A percentile compares a stretch with the other conserved stretches of the same genome.
These are phyloP conservation scores for Wallacemonas sp. DNA, from an alignment of 208 protist species.

Conservation along the genomic window DNA sequence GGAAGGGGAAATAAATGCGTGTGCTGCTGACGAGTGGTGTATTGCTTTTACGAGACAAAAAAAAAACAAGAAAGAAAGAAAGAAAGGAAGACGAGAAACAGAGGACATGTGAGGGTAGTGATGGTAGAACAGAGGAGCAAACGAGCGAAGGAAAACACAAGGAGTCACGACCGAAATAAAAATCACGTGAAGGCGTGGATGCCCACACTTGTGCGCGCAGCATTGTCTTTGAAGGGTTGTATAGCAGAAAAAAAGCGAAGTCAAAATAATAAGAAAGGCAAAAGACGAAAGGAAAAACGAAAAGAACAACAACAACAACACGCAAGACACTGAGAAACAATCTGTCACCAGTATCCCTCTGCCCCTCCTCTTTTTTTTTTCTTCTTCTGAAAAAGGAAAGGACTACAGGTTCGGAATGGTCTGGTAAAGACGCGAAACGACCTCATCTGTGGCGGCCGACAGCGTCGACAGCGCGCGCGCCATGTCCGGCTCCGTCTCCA, in stretches of 20 bases:
- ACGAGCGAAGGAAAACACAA: neutral
- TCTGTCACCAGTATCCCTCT: too few relatives aligned
- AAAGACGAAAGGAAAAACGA: too few relatives aligned
- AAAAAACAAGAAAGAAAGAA: neutral
- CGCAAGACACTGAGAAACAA: too few relatives aligned
- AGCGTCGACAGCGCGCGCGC: neutral
- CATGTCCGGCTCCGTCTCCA: neutral
- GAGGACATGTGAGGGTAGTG: neutral
- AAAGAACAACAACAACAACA: too few relatives aligned
- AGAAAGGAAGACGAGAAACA: slow-evolving; percentile 14
- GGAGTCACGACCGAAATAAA: too few relatives aligned
- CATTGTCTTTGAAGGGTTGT: too few relatives aligned
- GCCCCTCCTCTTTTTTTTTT: too few relatives aligned
- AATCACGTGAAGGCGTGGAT: too few relatives aligned
- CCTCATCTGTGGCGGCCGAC: neutral
- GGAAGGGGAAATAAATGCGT: slow-evolving; percentile 10
- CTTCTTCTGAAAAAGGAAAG: slow-evolving; percentile 5
- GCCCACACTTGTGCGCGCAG: neutral
- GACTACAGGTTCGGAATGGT: neutral
- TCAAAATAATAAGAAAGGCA: too few relatives aligned
- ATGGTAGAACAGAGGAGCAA: slow-evolving; percentile 7
- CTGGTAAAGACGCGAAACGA: neutral
- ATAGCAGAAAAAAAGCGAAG: too few relatives aligned
- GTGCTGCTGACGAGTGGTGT: too few relatives aligned
- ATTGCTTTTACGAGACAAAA: slow-evolving; percentile 8